These are phyloP conservation scores for Psophocarpus tetragonolobus DNA, from an alignment of 306 rosid species.

Conservation along the genomic window DNA sequence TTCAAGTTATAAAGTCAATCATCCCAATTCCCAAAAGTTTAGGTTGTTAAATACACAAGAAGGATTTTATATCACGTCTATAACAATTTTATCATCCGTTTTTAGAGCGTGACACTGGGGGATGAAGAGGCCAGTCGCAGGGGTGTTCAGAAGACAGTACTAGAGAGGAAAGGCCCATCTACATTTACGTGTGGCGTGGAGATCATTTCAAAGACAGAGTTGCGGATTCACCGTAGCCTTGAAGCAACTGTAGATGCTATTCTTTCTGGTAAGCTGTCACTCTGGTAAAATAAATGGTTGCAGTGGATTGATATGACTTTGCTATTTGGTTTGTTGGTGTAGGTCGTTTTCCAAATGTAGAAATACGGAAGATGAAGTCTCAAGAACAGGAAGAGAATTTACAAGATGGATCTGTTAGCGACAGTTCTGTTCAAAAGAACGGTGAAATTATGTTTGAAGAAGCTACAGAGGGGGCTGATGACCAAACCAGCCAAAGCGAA, in stretches of 20 bases:
- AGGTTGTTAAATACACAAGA: background rate
- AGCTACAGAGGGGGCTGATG: constrained; percentile 36
- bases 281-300: constrained; percentile 11
- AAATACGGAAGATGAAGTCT: constrained; percentile 76
- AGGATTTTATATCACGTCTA: background rate
- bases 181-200: constrained; percentile 87
- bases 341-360: constrained; percentile 80
- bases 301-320: constrained; percentile 15
- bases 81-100: constrained; percentile 26
- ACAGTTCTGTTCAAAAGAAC: constrained; percentile 43
- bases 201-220: constrained; percentile 81
- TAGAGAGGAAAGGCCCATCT: constrained; percentile 97
- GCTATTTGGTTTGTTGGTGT: constrained; percentile 36
- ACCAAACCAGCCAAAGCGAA: constrained; percentile 42
- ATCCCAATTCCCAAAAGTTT: background rate
- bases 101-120: constrained; percentile 90
- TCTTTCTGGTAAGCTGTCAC: constrained; percentile 59
- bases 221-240: constrained; percentile 84
- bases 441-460: constrained; percentile 48
- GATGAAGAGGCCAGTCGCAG: constrained; percentile 97
- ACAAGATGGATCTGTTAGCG: constrained; percentile 37
- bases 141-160: constrained; percentile 92
- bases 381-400: constrained; percentile 46
- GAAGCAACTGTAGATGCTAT: constrained; percentile 91
- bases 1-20: background rate